phyloP scores from a whole-genome alignment of 192 early-diverging fungal genomes.

The Geosiphon pyriformis region DNA sequence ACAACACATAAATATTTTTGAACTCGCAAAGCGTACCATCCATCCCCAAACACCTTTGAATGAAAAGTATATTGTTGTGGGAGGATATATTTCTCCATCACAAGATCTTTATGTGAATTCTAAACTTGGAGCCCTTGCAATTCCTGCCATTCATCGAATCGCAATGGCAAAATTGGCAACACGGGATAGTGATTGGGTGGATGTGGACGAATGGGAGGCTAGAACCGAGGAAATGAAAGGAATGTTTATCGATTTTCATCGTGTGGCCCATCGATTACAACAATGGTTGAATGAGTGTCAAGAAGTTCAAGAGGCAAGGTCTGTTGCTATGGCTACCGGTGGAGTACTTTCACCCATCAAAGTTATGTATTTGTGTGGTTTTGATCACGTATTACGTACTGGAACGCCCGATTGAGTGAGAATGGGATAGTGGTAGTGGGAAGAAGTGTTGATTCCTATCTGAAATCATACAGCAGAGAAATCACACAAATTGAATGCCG shows the following conservation, averaged over 20 bases:
- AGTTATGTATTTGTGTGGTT: slow-evolving; percentile 39
- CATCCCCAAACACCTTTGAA: not conserved
- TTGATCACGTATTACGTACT: slow-evolving; percentile 34
- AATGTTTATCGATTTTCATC: slow-evolving; percentile 28
- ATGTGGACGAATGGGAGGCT: slow-evolving; percentile 37
- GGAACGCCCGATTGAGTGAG: too few relatives aligned
- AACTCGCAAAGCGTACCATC: not conserved
- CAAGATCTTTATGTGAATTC: slow-evolving; percentile 34
- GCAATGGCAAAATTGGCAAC: slow-evolving; percentile 33
- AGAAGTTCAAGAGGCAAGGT: too few relatives aligned
- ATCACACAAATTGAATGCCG: too few relatives aligned
- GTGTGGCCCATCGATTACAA: slow-evolving; percentile 30
- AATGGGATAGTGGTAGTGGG: too few relatives aligned
- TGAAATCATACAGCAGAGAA: too few relatives aligned
- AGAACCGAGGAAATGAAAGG: slow-evolving; percentile 6
- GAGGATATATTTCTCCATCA: slow-evolving; percentile 35
- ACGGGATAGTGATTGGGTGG: slow-evolving; percentile 33
- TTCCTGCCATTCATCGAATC: slow-evolving; percentile 27
- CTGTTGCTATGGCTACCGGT: too few relatives aligned
- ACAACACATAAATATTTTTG: not conserved
- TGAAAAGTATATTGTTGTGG: slow-evolving; percentile 24
- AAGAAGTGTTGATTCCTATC: too few relatives aligned
- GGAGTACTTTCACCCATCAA: slow-evolving; percentile 32
- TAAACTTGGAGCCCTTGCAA: slow-evolving; percentile 28
- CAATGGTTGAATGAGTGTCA: slow-evolving; percentile 27